Base-by-base conservation (phyloP, 352 stramenopile species). In the Globisporangium cylindrosporum region DNA sequence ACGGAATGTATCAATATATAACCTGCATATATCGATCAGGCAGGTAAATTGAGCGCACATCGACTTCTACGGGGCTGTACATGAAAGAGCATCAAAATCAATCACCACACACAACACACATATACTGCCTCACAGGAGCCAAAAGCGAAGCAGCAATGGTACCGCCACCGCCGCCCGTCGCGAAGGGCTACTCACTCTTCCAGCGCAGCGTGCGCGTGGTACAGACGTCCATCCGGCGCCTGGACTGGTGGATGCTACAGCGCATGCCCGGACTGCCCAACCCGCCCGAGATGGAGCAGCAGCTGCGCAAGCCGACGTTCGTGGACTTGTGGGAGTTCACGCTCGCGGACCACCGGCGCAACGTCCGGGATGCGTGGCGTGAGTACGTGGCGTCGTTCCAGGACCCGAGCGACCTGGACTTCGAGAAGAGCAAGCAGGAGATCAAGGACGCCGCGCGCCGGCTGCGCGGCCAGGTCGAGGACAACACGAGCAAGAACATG, bases 301-400 rank as follows among this genome's bases (percentile, higher is more conserved):
- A 78, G 60, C 49, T 85, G 60, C 73, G 75, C 22, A 49, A 80
- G 38, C 82, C 86, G 59, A 71, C 25, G 60, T 91, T 91, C 66
- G 75, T 84, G 15, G 84, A 95, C 63, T 77, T 95, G 56, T 95
- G 86, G 86, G 84, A 93, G 70, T 80, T 91, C 70, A 87, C 88
- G 38, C 36, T 89, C 46, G 79, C 72, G 2, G 88, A 95, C 72
- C 86, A 95, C 68, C 36, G 60, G 9, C 84, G 80, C 48, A 81
- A 89, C 64, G 74, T 86, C 41, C 66, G 66, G 53, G 80, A 91
- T 46, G 84, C 88, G 8, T 95, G 86, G 84, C 72, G 74, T 7
- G 83, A 95, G 54, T 95, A 94, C 75, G 81, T 84, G 61, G 68
- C 67, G 34, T 88, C 81, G 34, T 93, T 93, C 63, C 64, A 69